Percentiles rank a stretch among this genome's conserved stretches.
Conservation (phyloP, 228 moss, liverwort and hornwort species). For the Sphagnum fallax region DNA sequence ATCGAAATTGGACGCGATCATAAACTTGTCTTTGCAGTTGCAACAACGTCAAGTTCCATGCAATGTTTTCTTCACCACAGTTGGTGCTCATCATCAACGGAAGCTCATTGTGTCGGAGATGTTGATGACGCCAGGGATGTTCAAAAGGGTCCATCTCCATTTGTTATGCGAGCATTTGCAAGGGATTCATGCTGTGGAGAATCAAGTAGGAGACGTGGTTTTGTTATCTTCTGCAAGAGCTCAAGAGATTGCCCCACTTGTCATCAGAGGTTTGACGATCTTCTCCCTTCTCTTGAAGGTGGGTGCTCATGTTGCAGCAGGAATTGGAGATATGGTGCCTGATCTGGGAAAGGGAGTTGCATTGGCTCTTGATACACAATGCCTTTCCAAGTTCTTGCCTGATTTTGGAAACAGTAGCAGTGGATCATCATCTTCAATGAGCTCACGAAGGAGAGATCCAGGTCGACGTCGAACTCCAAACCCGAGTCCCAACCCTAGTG, state of each 20-base stretch:
- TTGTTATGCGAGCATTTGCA: not conserved
- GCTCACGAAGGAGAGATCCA: no score
- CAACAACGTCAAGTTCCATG: not conserved
- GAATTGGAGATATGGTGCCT: constrained; percentile 1
- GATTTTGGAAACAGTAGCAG: not conserved
- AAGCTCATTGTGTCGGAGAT: not conserved
- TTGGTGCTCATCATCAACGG: not conserved
- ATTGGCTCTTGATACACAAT: constrained; percentile 1
- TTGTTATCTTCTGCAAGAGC: not conserved
- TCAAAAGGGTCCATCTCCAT: not conserved
- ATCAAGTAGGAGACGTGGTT: not conserved
- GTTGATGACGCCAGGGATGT: not conserved
- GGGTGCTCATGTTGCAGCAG: constrained; percentile 3
- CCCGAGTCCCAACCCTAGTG: no score
- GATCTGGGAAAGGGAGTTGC: not conserved
- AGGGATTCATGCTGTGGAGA: not conserved
- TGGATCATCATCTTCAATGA: no score
- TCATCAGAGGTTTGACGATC: not conserved
- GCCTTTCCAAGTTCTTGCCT: not conserved
- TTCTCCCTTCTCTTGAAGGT: constrained; percentile 1
- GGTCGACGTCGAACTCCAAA: no score
- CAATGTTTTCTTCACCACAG: not conserved
- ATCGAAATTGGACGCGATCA: constrained; percentile 4
- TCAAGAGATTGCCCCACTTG: not conserved
- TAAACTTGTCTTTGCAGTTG: not conserved